Evolutionary conservation across 1,139 yeast species (phyloP).

Genomic region (Geotrichum candidum): DNA sequence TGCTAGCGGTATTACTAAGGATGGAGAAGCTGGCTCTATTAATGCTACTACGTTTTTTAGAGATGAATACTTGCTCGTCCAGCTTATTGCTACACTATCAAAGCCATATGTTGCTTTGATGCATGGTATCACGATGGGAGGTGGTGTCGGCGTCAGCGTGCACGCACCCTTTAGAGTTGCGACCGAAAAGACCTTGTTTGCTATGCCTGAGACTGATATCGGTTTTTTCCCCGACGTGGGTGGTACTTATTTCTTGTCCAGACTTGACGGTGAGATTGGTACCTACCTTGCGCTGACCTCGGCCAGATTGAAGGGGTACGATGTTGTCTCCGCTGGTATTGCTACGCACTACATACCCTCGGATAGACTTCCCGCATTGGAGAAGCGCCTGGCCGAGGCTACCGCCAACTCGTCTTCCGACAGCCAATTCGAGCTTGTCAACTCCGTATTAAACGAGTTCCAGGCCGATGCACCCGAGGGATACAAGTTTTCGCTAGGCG

Average conservation of each 20-base stretch:
- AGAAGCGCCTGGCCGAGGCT: slow-evolving; percentile 53
- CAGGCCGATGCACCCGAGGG: slow-evolving; percentile 60
- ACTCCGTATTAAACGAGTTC: slow-evolving; percentile 71
- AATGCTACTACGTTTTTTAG: slow-evolving; percentile 62
- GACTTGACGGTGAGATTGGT: slow-evolving; percentile 77
- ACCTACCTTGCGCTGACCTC: slow-evolving; percentile 86
- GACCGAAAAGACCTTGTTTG: slow-evolving; percentile 81
- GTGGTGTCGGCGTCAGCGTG: slow-evolving; percentile 88
- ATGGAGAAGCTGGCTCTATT: slow-evolving; percentile 34
- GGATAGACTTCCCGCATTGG: slow-evolving; percentile 54
- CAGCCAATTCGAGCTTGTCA: slow-evolving; percentile 48
- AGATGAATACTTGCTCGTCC: slow-evolving; percentile 76
- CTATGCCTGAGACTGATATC: slow-evolving; percentile 98
- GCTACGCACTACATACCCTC: slow-evolving; percentile 86
- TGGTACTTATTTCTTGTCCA: slow-evolving; percentile 79
- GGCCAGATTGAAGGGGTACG: slow-evolving; percentile 66
- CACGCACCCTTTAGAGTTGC: slow-evolving; percentile 95
- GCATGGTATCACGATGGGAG: slow-evolving; percentile 97
- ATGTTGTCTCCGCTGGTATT: slow-evolving; percentile 73
- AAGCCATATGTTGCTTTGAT: slow-evolving; percentile 81
- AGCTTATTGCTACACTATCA: slow-evolving; percentile 67
- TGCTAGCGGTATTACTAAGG: slow-evolving; percentile 44
- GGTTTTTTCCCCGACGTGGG: slow-evolving; percentile 98
- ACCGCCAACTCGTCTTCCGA: slow-evolving; percentile 27
- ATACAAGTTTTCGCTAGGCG: slow-evolving; percentile 54